phyloP scores from a whole-genome alignment of 768 basidiomycete genomes.

The Boletales sp. region DNA sequence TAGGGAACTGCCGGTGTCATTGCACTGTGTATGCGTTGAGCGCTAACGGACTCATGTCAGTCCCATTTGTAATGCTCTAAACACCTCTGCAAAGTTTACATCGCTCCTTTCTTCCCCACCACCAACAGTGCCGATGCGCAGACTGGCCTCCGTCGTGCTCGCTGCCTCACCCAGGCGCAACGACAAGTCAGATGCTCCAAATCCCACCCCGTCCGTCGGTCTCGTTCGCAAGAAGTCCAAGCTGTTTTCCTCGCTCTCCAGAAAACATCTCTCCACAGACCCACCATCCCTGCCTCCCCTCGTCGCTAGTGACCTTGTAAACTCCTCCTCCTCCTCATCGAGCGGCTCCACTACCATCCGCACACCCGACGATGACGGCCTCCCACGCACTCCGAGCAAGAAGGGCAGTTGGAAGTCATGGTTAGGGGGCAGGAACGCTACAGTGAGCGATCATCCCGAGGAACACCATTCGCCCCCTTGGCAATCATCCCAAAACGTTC shows the following conservation, averaged over 20 bases:
- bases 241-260: slow-evolving; percentile 25
- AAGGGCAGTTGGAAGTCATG: slow-evolving; percentile 57
- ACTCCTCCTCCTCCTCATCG: slow-evolving; percentile 61
- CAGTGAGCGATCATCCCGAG: slow-evolving; percentile 26
- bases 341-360: slow-evolving; percentile 50
- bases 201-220: slow-evolving; percentile 12
- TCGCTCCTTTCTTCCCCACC: slow-evolving; percentile 21
- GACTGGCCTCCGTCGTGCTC: slow-evolving; percentile 61
- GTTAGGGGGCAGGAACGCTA: slow-evolving; percentile 41
- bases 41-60: slow-evolving; percentile 14
- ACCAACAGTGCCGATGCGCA: slow-evolving; percentile 48
- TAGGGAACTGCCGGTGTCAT: slow-evolving; percentile 13
- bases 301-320: slow-evolving; percentile 33
- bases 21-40: not conserved
- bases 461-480: slow-evolving; percentile 28
- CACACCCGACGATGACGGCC: slow-evolving; percentile 58
- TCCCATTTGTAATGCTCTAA: slow-evolving; percentile 37
- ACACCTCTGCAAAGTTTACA: slow-evolving; percentile 9
- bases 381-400: slow-evolving; percentile 31
- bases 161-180: slow-evolving; percentile 37
- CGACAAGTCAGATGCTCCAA: slow-evolving; percentile 24
- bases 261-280: slow-evolving; percentile 21
- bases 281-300: slow-evolving; percentile 19
- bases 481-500: slow-evolving; percentile 25
- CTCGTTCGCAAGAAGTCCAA: slow-evolving; percentile 21